phyloP scores from a whole-genome alignment of 2,329 filamentous ascomycete species.

The Pseudogymnoascus sp. region DNA sequence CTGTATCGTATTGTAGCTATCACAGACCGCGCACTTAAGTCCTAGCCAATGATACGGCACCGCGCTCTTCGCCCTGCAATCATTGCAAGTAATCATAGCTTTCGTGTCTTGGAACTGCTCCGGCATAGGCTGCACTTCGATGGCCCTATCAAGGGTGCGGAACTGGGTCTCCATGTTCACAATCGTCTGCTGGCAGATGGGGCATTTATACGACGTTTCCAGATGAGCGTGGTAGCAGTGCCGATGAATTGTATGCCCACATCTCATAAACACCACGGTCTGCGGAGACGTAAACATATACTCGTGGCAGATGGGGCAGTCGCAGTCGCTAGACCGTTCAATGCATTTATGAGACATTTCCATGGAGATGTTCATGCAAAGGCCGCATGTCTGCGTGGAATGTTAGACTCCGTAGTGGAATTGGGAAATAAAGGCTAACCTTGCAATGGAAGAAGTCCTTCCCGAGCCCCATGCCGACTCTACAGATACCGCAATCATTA shows the following conservation, averaged over 20 bases:
- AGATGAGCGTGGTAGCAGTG: slow-evolving; percentile 84
- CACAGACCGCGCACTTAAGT: slow-evolving; percentile 71
- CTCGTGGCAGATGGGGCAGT: slow-evolving; percentile 94
- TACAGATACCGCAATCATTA: slow-evolving; percentile 89
- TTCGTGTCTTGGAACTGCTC: slow-evolving; percentile 69
- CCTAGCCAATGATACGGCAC: slow-evolving; percentile 93
- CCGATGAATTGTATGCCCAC: slow-evolving; percentile 91
- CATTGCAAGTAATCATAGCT: slow-evolving; percentile 85
- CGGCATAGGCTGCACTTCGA: slow-evolving; percentile 87
- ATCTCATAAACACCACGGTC: slow-evolving; percentile 87
- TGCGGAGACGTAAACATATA: slow-evolving; percentile 91
- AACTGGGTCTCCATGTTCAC: slow-evolving; percentile 97
- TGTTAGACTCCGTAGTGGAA: neutral
- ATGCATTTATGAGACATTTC: slow-evolving; percentile 85
- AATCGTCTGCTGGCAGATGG: slow-evolving; percentile 93
- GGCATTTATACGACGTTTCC: slow-evolving; percentile 86
- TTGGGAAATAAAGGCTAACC: slow-evolving; percentile 41
- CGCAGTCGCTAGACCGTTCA: slow-evolving; percentile 85
- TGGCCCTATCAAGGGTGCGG: slow-evolving; percentile 79
- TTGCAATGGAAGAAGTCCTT: slow-evolving; percentile 99
- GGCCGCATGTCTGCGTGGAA: slow-evolving; percentile 64
- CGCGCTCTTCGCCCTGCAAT: slow-evolving; percentile 80
- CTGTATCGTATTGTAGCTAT: slow-evolving; percentile 62
- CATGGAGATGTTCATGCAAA: slow-evolving; percentile 86
- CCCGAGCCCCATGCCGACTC: slow-evolving; percentile 80